Conservation (phyloP, 2,329 filamentous ascomycete genomes). For the Fusarium brachygibbosum region DNA sequence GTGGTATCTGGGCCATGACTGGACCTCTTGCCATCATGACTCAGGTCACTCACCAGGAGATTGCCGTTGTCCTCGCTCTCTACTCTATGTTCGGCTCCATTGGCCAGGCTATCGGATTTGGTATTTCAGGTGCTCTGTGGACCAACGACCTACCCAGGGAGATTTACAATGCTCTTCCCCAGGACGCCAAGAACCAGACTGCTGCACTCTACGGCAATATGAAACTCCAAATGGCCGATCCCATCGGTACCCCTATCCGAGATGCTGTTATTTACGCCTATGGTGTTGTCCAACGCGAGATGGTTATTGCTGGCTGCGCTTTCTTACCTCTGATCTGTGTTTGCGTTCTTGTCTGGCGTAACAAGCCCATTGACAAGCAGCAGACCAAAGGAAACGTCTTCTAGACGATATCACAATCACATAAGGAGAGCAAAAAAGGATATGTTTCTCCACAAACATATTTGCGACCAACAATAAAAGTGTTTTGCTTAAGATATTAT, state of each 20-base stretch:
- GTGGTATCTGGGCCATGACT: slow-evolving; percentile 63
- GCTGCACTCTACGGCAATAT: slow-evolving; percentile 68
- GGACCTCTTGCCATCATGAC: slow-evolving; percentile 50
- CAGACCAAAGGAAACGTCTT: slow-evolving; percentile 68
- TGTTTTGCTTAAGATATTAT: background rate
- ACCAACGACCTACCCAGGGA: slow-evolving; percentile 55
- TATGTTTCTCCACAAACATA: background rate
- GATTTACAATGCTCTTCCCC: slow-evolving; percentile 66
- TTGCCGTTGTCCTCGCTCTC: slow-evolving; percentile 52
- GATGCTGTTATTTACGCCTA: slow-evolving; percentile 72
- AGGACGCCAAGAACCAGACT: slow-evolving; percentile 53
- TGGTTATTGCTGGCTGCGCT: slow-evolving; percentile 58
- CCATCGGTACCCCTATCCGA: slow-evolving; percentile 59
- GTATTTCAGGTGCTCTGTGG: slow-evolving; percentile 52
- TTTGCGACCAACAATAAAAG: background rate
- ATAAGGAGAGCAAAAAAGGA: background rate
- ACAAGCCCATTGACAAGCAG: slow-evolving; percentile 62
- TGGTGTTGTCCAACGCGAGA: slow-evolving; percentile 62
- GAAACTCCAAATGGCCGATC: slow-evolving; percentile 64
- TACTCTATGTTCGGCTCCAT: slow-evolving; percentile 50
- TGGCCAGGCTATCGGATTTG: slow-evolving; percentile 52
- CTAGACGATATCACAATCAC: slow-evolving; percentile 46
- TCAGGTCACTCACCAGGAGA: slow-evolving; percentile 50
- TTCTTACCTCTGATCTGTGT: slow-evolving; percentile 53
- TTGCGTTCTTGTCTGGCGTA: slow-evolving; percentile 62